These are phyloP conservation scores for Serendipita vermifera DNA, from an alignment of 768 basidiomycete genomes.

Conservation along the genomic window DNA sequence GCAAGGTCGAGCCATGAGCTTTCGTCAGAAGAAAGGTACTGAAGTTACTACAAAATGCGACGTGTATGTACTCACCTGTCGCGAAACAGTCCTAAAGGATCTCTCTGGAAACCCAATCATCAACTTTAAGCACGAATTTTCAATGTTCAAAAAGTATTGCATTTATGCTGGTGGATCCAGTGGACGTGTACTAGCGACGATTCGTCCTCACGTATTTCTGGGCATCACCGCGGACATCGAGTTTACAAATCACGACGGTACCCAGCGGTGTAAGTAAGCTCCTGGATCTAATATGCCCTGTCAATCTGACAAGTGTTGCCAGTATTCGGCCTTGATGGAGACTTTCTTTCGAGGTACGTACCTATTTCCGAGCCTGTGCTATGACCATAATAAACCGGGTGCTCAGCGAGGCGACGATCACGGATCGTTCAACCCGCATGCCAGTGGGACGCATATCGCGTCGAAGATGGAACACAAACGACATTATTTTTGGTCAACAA, in stretches of 20 bases:
- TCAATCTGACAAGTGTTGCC: background rate
- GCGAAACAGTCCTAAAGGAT: background rate
- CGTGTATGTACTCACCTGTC: background rate
- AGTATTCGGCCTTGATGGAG: background rate
- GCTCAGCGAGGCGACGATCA: background rate
- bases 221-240: background rate
- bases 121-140: conserved; percentile 1
- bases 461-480: background rate
- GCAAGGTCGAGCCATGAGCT: background rate
- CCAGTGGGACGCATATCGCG: background rate
- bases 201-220: background rate
- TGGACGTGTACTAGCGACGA: background rate
- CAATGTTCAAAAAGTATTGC: background rate
- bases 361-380: background rate
- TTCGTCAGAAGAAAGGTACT: background rate
- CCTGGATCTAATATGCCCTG: background rate
- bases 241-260: background rate
- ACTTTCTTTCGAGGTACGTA: conserved; percentile 5
- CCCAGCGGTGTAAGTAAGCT: background rate
- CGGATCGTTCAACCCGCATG: background rate
- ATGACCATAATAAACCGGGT: background rate
- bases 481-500: background rate
- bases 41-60: too few relatives aligned
- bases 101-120: background rate
- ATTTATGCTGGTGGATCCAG: background rate